These are phyloP conservation scores for Leccinum pachyderme DNA, from an alignment of 1,284 basidiomycete genomes.

Conservation along the genomic window DNA sequence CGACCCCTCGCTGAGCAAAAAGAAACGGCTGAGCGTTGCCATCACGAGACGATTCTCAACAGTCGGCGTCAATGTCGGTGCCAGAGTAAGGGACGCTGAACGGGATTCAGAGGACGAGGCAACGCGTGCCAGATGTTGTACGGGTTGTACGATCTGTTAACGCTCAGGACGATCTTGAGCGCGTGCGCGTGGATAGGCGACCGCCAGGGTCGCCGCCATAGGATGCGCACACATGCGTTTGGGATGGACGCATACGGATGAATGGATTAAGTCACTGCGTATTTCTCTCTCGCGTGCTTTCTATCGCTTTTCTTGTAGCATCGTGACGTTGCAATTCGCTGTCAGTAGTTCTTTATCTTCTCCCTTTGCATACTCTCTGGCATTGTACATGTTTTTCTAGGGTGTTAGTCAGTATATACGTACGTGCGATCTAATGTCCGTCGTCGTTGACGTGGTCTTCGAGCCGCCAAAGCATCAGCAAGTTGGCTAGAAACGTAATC, in stretches of 20 bases:
- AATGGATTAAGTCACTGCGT: constrained; percentile 1
- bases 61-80: constrained; percentile 2
- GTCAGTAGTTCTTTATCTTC: not conserved
- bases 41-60: constrained; percentile 21
- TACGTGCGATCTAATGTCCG: constrained; percentile 6
- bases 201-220: not conserved
- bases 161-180: not conserved
- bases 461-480: not conserved
- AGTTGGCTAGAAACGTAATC: no score
- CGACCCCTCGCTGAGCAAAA: constrained; percentile 49
- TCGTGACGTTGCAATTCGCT: not conserved
- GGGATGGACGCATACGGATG: not conserved
- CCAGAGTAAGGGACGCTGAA: constrained; percentile 7
- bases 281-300: constrained; percentile 1
- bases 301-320: not conserved
- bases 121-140: constrained; percentile 17
- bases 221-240: not conserved
- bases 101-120: constrained; percentile 5
- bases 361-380: not conserved
- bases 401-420: constrained; percentile 8
- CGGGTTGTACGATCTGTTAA: constrained; percentile 24
- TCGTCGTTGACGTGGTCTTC: not conserved
- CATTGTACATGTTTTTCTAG: not conserved
- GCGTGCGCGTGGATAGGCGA: not conserved
- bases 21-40: constrained; percentile 42